These are phyloP conservation scores for Mrakiaceae sp. DNA, from an alignment of 1,284 basidiomycete genomes.

Conservation along the genomic window DNA sequence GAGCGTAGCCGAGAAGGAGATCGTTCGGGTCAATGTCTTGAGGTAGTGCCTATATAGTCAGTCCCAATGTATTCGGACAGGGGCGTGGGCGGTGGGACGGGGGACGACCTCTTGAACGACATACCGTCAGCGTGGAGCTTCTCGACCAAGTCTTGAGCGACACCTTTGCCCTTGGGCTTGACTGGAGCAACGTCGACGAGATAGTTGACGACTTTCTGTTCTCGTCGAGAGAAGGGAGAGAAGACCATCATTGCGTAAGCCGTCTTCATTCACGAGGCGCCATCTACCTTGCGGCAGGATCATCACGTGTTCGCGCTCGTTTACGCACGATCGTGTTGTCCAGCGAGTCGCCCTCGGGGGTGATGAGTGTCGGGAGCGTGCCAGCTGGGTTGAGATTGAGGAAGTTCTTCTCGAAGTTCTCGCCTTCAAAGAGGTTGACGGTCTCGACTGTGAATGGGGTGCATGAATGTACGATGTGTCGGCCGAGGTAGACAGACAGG, in stretches of 20 bases:
- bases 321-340: slow-evolving; percentile 37
- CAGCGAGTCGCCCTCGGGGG: slow-evolving; percentile 38
- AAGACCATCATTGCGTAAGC: neutral
- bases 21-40: slow-evolving; percentile 49
- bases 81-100: neutral
- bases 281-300: neutral
- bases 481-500: neutral
- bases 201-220: slow-evolving; percentile 39
- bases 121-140: slow-evolving; percentile 43
- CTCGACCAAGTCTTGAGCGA: slow-evolving; percentile 31
- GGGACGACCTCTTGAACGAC: neutral
- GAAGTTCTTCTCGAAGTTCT: slow-evolving; percentile 52
- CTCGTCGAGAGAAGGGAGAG: neutral
- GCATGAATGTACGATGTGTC: neutral
- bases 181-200: slow-evolving; percentile 40
- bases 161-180: slow-evolving; percentile 29
- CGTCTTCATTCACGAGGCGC: neutral
- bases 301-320: neutral
- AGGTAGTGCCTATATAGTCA: neutral
- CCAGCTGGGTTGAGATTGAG: slow-evolving; percentile 46
- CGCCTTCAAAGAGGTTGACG: slow-evolving; percentile 35
- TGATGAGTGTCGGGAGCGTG: slow-evolving; percentile 46
- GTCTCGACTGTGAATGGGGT: neutral
- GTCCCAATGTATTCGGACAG: neutral
- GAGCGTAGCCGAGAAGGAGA: slow-evolving; percentile 28